Percentiles rank a stretch among this genome's conserved stretches.
Conservation (phyloP, 176 grass and related monocot genomes). For the Hordeum marinum region DNA sequence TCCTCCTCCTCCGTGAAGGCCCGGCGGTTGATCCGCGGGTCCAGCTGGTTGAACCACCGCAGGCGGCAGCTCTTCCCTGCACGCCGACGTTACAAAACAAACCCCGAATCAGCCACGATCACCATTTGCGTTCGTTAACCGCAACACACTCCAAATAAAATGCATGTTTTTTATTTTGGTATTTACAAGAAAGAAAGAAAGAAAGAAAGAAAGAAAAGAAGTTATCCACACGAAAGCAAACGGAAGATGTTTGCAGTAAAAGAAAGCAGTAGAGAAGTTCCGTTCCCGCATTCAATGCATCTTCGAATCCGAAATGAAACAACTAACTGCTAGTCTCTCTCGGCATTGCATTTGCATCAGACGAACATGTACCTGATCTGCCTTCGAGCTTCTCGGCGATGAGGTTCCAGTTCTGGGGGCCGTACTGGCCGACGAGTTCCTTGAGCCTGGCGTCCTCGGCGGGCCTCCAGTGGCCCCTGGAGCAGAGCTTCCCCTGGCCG, state of each 20-base stretch:
- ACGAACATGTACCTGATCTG: conserved; percentile 55
- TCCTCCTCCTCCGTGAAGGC: conserved; percentile 76
- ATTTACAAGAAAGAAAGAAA: not conserved
- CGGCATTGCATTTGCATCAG: too few species aligned
- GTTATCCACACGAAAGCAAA: not conserved
- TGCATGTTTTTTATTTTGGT: not conserved
- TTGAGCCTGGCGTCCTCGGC: conserved; percentile 79
- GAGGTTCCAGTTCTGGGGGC: conserved; percentile 88
- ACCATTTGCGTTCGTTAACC: not conserved
- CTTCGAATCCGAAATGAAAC: not conserved
- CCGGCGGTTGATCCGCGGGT: conserved; percentile 74
- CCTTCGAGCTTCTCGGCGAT: conserved; percentile 86
- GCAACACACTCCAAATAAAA: not conserved
- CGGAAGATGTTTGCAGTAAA: not conserved
- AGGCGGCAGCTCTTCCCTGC: conserved; percentile 85
- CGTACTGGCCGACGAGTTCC: conserved; percentile 66
- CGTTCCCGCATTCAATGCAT: not conserved
- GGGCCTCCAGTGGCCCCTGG: conserved; percentile 70
- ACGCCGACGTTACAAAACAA: not conserved
- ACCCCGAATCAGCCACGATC: not conserved
- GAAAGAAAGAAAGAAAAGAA: not conserved
- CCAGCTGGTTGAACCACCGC: conserved; percentile 94
- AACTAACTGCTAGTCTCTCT: too few species aligned
- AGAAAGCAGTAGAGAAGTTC: not conserved
- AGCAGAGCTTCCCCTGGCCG: conserved; percentile 43